Evolutionary conservation across 768 basidiomycete genomes (phyloP), one percentile per base, ranked within the genome.

Genomic region (Naganishia vishniacii): DNA sequence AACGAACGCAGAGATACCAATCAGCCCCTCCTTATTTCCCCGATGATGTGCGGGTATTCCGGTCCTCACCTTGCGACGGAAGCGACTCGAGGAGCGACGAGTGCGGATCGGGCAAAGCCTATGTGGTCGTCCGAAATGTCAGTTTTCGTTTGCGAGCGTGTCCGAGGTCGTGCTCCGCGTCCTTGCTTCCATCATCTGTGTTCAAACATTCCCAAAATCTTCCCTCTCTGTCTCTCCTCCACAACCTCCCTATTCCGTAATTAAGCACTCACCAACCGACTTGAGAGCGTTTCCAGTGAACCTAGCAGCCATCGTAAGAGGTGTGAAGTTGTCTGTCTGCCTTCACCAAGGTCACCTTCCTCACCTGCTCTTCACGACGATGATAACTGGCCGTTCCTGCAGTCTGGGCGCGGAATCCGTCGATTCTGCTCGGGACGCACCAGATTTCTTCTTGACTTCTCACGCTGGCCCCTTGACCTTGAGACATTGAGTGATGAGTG

Each of bases 211-310:
- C 7, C 42, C 11, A 9, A 6, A 8, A 5, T 18, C 59, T 4
- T 7, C 26, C 8, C 29, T 23, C 20, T 13, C 31, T 20, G 9
- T 51, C 18, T 26, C 26, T 31, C 32, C 20, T 51, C 49, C 41
- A 42, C 51, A 13, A 31, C 25, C 15, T 47, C 48, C 37, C 11
- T 11, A 16, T 25, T 40, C 16, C 9, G 41, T 28, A 25, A 28
- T 2, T n/a, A n/a, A n/a, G n/a, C 13, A 41, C 44, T 49, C 45
- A 51, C 48, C 42, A 16, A 29, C 63, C 53, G 48, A 51, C 41
- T 40, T 45, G 31, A 64, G 40, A 61, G 65, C 65, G 25, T 59
- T 59, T 42, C 48, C 48, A 37, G 48, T 49, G 59, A 61, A 61
- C 48, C 45, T 59, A 28, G 65, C 61, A 51, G 60, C 60, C 65